These are phyloP conservation scores for Fomes fomentarius DNA, from an alignment of 1,284 basidiomycete species.

Conservation along the genomic window DNA sequence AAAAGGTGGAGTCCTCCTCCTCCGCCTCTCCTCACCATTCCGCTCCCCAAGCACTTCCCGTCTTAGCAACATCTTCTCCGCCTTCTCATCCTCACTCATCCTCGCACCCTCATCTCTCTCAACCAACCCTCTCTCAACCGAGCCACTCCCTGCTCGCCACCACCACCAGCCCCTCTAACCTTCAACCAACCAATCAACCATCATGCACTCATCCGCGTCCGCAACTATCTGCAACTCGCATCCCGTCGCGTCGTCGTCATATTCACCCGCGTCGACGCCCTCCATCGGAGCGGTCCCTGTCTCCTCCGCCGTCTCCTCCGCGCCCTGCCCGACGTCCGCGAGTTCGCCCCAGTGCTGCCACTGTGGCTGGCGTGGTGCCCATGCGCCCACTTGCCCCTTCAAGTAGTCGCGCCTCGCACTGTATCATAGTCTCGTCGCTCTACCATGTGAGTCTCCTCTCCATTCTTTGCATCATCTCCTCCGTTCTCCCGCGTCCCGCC, in stretches of 20 bases:
- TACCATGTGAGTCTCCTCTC: slow-evolving; percentile 25
- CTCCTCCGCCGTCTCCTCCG: slow-evolving; percentile 19
- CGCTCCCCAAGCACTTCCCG: slow-evolving; percentile 14
- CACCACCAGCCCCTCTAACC: slow-evolving; percentile 10
- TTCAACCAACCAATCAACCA: slow-evolving; percentile 11
- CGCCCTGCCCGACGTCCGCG: slow-evolving; percentile 34
- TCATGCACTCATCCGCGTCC: slow-evolving; percentile 27
- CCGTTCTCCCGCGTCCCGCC: slow-evolving; percentile 1
- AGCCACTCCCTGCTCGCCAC: slow-evolving; percentile 8
- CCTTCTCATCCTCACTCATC: slow-evolving; percentile 7
- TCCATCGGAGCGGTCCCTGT: slow-evolving; percentile 19
- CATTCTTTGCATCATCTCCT: neutral
- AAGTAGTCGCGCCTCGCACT: slow-evolving; percentile 28
- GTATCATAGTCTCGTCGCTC: slow-evolving; percentile 26
- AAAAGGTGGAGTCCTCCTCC: slow-evolving; percentile 21
- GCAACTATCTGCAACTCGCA: slow-evolving; percentile 18
- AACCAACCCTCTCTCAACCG: slow-evolving; percentile 16
- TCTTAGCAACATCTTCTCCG: slow-evolving; percentile 5
- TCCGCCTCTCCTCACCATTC: slow-evolving; percentile 25
- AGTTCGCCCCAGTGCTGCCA: slow-evolving; percentile 74
- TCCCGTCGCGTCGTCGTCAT: slow-evolving; percentile 21
- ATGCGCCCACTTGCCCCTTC: slow-evolving; percentile 74
- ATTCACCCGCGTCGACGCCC: slow-evolving; percentile 14
- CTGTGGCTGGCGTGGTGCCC: slow-evolving; percentile 70
- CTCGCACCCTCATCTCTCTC: slow-evolving; percentile 6